A percentile compares a stretch with the other conserved stretches of the same genome.
Conservation (phyloP, 768 basidiomycete genomes). For the Suillus weaverae region DNA sequence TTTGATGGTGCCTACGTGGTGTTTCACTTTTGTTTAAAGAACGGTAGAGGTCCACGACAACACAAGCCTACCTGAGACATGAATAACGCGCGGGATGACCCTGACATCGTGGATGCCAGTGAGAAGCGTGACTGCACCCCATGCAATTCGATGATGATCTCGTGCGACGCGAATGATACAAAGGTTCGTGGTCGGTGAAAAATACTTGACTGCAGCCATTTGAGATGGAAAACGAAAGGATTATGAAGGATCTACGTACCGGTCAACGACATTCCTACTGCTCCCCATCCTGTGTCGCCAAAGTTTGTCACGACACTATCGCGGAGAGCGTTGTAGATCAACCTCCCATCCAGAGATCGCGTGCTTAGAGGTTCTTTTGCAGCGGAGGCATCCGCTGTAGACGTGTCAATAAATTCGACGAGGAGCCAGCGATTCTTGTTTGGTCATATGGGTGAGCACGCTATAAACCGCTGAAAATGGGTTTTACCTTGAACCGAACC, state of each 20-base stretch:
- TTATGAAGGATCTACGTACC: conserved; percentile 43
- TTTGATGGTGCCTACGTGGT: conserved; percentile 73
- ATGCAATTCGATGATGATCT: conserved; percentile 76
- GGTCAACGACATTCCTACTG: conserved; percentile 67
- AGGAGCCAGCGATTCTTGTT: conserved; percentile 84
- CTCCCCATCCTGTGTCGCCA: conserved; percentile 86
- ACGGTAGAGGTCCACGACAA: not conserved
- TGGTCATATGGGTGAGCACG: not conserved
- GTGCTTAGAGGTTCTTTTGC: not conserved
- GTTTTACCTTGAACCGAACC: conserved; percentile 3
- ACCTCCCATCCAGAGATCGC: conserved; percentile 52
- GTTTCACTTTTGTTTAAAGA: not conserved
- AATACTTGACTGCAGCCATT: conserved; percentile 72
- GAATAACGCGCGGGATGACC: conserved; percentile 75
- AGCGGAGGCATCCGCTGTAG: conserved; percentile 17
- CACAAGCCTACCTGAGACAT: conserved; percentile 57
- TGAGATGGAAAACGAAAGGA: not conserved
- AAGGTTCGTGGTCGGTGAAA: conserved; percentile 77
- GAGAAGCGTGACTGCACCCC: conserved; percentile 77
- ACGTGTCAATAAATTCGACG: conserved; percentile 62
- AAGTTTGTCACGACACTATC: conserved; percentile 60
- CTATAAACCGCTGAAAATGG: not conserved
- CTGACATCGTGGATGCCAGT: conserved; percentile 56
- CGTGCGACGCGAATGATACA: conserved; percentile 86
- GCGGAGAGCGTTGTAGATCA: conserved; percentile 67